Percentiles rank a stretch among this genome's conserved stretches.
Evolutionary conservation across 768 basidiomycete genomes (phyloP).

Genomic region (Podaxis rugospora): DNA sequence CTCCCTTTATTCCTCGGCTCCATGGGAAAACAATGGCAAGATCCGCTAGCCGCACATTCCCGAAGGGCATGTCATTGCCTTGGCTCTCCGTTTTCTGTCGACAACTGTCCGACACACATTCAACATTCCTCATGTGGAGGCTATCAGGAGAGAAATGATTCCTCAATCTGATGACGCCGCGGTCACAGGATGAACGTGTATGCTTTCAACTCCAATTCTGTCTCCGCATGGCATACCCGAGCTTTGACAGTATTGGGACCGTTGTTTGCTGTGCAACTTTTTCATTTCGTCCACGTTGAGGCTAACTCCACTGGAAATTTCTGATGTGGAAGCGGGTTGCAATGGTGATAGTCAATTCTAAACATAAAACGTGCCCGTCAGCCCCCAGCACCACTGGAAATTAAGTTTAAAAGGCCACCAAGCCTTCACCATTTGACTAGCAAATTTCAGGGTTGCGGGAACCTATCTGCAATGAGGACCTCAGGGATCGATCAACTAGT

Average conservation of each 20-base stretch:
- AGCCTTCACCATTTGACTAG: not conserved
- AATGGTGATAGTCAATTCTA: conserved; percentile 11
- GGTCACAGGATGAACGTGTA: not conserved
- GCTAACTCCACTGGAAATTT: conserved; percentile 4
- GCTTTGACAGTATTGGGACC: not conserved
- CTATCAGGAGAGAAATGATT: not conserved
- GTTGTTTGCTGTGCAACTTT: not conserved
- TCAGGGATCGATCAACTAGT: not conserved
- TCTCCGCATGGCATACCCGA: not conserved
- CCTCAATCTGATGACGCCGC: not conserved
- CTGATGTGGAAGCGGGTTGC: conserved; percentile 13
- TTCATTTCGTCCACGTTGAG: conserved; percentile 3
- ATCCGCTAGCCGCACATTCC: conserved; percentile 16
- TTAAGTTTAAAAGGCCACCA: conserved; percentile 1
- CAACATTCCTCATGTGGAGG: not conserved
- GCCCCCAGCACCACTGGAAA: conserved; percentile 1
- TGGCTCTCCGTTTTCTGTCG: not conserved
- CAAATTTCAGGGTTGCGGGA: not conserved
- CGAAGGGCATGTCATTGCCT: conserved; percentile 13
- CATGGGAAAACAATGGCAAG: conserved; percentile 14
- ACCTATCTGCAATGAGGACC: conserved; percentile 1
- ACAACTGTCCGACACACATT: not conserved
- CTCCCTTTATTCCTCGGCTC: conserved; percentile 16
- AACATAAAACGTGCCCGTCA: conserved; percentile 9
- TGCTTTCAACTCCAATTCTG: not conserved